A percentile compares a stretch with the other conserved stretches of the same genome.
These are phyloP conservation scores for Candida neerlandica DNA, from an alignment of 1,139 yeast species.

Conservation along the genomic window DNA sequence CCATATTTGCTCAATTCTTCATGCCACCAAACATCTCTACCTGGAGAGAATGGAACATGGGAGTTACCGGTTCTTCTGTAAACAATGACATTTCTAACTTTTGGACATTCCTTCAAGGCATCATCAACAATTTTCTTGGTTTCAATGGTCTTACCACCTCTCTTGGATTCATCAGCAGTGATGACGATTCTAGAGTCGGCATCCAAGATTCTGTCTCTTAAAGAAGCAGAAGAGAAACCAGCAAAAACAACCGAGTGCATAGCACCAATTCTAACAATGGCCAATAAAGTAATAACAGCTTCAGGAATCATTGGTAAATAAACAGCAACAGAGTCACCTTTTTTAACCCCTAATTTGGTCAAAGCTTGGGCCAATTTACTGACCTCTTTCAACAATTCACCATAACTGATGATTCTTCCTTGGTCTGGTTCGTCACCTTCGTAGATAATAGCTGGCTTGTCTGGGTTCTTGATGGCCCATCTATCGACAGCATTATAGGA, in stretches of 20 bases:
- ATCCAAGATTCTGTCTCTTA: conserved; percentile 75
- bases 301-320: conserved; percentile 88
- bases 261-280: conserved; percentile 78
- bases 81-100: conserved; percentile 69
- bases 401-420: conserved; percentile 67
- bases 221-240: conserved; percentile 75
- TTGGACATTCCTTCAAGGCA: conserved; percentile 70
- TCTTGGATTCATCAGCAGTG: conserved; percentile 77
- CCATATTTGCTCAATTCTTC: conserved; percentile 71
- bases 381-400: conserved; percentile 70
- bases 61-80: conserved; percentile 72
- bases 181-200: conserved; percentile 75
- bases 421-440: conserved; percentile 78
- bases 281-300: conserved; percentile 71
- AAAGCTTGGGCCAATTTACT: conserved; percentile 71
- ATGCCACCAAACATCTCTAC: conserved; percentile 82
- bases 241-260: conserved; percentile 85
- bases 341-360: conserved; percentile 66
- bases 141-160: conserved; percentile 84
- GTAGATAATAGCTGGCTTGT: conserved; percentile 75
- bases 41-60: conserved; percentile 61
- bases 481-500: conserved; percentile 79
- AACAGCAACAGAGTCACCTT: conserved; percentile 85
- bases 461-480: conserved; percentile 71
- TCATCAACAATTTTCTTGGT: conserved; percentile 84